A percentile compares a stretch with the other conserved stretches of the same genome.
Evolutionary conservation across 192 early-diverging fungal species (phyloP).

Genomic region (Neocallimastix lanati): DNA sequence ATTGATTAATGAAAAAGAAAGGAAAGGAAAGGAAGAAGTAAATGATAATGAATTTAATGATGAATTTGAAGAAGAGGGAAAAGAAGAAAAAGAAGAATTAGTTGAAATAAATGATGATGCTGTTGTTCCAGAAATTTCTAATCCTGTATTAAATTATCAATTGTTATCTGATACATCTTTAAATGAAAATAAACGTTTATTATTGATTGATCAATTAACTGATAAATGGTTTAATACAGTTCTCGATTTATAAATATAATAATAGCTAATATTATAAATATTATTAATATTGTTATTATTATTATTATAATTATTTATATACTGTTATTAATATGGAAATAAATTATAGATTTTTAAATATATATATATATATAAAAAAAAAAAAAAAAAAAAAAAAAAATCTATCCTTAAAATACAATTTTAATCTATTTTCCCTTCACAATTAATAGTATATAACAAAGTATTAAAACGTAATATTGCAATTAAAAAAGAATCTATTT

Average conservation of each 20-base stretch:
- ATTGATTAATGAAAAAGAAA: background rate
- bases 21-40: background rate
- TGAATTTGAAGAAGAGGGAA: constrained; percentile 2
- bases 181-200: background rate
- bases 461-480: too few species aligned
- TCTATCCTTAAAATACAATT: too few species aligned
- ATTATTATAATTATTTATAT: too few species aligned
- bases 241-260: background rate
- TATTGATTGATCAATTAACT: background rate
- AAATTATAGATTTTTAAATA: too few species aligned
- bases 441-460: too few species aligned
- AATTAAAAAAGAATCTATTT: too few species aligned
- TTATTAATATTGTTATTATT: too few species aligned
- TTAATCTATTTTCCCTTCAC: too few species aligned
- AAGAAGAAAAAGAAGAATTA: constrained; percentile 4
- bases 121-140: background rate
- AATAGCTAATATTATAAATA: too few species aligned
- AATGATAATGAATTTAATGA: background rate
- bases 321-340: too few species aligned
- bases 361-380: too few species aligned
- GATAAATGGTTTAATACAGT: background rate
- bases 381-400: too few species aligned
- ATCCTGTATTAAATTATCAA: background rate
- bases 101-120: constrained; percentile 1
- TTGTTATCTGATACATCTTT: background rate